A percentile compares a stretch with the other conserved stretches of the same genome.
Conservation (phyloP, 2,329 filamentous ascomycete species). For the Cladosporium sp. region DNA sequence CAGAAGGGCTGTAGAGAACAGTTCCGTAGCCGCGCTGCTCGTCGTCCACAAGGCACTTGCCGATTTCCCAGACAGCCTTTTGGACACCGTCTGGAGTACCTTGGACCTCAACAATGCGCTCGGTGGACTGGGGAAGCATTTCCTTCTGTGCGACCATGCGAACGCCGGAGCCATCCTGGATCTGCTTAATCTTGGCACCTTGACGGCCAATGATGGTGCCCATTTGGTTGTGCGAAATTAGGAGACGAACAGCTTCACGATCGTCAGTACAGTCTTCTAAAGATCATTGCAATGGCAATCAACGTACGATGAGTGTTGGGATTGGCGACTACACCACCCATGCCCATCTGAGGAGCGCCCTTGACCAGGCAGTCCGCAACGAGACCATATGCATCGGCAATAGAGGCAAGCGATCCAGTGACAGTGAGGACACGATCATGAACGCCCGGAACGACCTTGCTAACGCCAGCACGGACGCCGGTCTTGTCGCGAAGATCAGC, state of each 20-base stretch:
- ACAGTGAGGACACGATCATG: constrained; percentile 97
- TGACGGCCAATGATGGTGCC: constrained; percentile 97
- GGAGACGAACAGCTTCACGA: constrained; percentile 78
- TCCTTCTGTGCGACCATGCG: constrained; percentile 99
- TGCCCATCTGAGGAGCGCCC: constrained; percentile 89
- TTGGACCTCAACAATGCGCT: constrained; percentile 95
- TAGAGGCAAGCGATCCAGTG: constrained; percentile 80
- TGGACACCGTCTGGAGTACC: constrained; percentile 93
- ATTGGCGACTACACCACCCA: constrained; percentile 83
- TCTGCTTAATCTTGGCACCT: constrained; percentile 98
- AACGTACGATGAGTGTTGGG: constrained; percentile 85
- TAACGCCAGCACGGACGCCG: constrained; percentile 94
- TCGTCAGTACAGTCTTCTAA: constrained; percentile 5
- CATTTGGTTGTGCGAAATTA: constrained; percentile 99
- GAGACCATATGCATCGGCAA: constrained; percentile 87
- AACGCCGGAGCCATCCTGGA: constrained; percentile 92
- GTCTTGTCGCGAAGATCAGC: constrained; percentile 96
- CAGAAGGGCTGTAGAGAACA: constrained; percentile 93
- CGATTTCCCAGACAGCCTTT: constrained; percentile 96
- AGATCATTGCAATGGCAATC: constrained; percentile 33
- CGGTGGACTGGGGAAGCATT: constrained; percentile 97
- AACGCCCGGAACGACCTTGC: constrained; percentile 96
- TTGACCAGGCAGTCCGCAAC: constrained; percentile 89
- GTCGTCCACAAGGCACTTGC: constrained; percentile 96
- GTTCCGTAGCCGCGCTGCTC: constrained; percentile 96